Evolutionary conservation across 352 stramenopile genomes (phyloP).

Genomic region (Phytophthora pini): DNA sequence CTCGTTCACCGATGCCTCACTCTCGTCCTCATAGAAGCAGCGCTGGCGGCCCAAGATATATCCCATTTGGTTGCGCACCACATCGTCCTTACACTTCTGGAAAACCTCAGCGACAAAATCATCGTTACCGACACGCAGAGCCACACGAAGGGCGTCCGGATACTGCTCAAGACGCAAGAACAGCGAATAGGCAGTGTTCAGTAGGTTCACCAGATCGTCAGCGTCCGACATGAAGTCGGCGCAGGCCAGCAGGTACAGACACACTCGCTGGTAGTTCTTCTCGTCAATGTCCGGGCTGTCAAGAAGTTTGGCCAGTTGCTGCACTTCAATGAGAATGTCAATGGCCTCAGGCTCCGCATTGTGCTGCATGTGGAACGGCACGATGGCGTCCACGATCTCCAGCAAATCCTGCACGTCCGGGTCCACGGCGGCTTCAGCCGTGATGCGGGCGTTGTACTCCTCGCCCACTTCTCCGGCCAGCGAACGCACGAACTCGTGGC

Average conservation of each 20-base stretch:
- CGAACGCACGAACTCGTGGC: slow-evolving; percentile 98
- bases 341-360: slow-evolving; percentile 99
- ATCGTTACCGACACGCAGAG: slow-evolving; percentile 91
- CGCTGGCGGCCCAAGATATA: slow-evolving; percentile 96
- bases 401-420: slow-evolving; percentile 93
- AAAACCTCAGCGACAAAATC: slow-evolving; percentile 82
- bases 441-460: slow-evolving; percentile 84
- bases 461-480: slow-evolving; percentile 98
- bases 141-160: slow-evolving; percentile 97
- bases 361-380: slow-evolving; percentile 99
- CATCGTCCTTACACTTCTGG: slow-evolving; percentile 71
- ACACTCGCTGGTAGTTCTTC: slow-evolving; percentile 98
- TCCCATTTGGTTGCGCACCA: slow-evolving; percentile 92
- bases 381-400: slow-evolving; percentile 97
- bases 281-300: slow-evolving; percentile 95
- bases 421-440: slow-evolving; percentile 52
- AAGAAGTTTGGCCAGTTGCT: slow-evolving; percentile 96
- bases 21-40: slow-evolving; percentile 95
- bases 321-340: slow-evolving; percentile 99
- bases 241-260: slow-evolving; percentile 98
- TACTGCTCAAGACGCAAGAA: slow-evolving; percentile 95
- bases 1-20: slow-evolving; percentile 91
- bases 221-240: slow-evolving; percentile 99
- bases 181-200: slow-evolving; percentile 94
- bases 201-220: slow-evolving; percentile 94